phyloP scores from a whole-genome alignment of 2,329 filamentous ascomycete genomes.

The Purpureocillium lavendulum region DNA sequence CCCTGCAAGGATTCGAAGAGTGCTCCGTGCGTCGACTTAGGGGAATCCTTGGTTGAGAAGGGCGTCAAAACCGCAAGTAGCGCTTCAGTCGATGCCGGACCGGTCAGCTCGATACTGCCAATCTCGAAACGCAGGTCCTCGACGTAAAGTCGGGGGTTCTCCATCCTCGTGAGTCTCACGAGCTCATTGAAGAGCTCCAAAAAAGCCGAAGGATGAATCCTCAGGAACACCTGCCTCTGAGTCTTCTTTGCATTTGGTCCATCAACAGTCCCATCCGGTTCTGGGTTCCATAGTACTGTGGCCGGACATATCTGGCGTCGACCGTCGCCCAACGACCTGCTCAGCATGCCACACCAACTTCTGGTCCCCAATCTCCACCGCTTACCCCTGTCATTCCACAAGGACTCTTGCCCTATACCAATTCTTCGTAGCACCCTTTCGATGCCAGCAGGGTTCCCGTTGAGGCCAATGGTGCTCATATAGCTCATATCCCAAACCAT shows the following conservation, averaged over 20 bases:
- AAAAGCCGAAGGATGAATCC: conserved; percentile 78
- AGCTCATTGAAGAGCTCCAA: conserved; percentile 59
- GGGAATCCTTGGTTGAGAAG: conserved; percentile 24
- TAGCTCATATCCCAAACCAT: conserved; percentile 94
- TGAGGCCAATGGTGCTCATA: conserved; percentile 74
- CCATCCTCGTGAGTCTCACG: conserved; percentile 45
- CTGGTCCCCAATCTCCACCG: conserved; percentile 59
- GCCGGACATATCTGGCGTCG: conserved; percentile 60
- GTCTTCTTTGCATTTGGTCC: conserved; percentile 12
- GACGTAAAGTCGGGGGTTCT: conserved; percentile 52
- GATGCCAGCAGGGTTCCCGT: conserved; percentile 57
- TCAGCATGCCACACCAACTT: conserved; percentile 41
- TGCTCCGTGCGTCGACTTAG: conserved; percentile 29
- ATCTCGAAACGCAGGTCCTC: conserved; percentile 64
- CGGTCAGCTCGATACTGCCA: conserved; percentile 49
- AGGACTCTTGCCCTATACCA: conserved; percentile 49
- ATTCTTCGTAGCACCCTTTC: conserved; percentile 58
- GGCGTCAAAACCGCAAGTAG: conserved; percentile 60
- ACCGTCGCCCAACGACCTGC: conserved; percentile 43
- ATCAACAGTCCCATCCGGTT: conserved; percentile 17
- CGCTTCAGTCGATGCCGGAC: conserved; percentile 70
- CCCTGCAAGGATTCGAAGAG: conserved; percentile 45
- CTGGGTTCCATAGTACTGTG: conserved; percentile 66
- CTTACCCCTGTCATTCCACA: conserved; percentile 54
- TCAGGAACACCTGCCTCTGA: conserved; percentile 50